Conservation (phyloP, 805 yeast genomes). For the Metschnikowia rubicola region DNA sequence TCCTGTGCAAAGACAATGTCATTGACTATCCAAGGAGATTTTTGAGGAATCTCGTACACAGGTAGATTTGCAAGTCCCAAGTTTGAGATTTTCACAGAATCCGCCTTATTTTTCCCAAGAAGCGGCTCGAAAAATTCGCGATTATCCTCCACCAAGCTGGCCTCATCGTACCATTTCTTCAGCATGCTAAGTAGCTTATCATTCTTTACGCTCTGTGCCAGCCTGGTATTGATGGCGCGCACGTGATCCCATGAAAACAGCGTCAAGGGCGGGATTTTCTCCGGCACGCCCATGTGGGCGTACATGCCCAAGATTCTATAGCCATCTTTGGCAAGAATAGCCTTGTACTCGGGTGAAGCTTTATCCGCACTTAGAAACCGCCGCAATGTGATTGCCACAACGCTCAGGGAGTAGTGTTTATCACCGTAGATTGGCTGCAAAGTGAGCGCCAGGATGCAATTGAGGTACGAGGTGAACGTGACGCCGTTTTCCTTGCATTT, state of each 20-base stretch:
- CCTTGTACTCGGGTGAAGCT: conserved; percentile 16
- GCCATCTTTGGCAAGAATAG: conserved; percentile 15
- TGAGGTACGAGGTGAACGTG: conserved; percentile 32
- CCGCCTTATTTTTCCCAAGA: conserved; percentile 27
- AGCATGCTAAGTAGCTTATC: conserved; percentile 22
- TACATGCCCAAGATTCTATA: conserved; percentile 31
- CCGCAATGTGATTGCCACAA: conserved; percentile 34
- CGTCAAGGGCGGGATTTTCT: conserved; percentile 28
- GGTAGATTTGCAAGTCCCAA: conserved; percentile 32
- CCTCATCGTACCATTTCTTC: conserved; percentile 19
- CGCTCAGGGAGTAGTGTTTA: conserved; percentile 21
- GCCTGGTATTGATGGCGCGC: conserved; percentile 17
- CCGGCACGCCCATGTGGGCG: conserved; percentile 33
- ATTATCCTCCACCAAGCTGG: conserved; percentile 17
- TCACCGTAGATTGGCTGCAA: conserved; percentile 29
- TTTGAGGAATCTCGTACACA: conserved; percentile 2
- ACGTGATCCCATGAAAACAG: conserved; percentile 35
- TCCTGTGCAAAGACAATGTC: conserved; percentile 37
- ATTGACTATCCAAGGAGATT: conserved; percentile 24
- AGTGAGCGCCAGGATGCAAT: conserved; percentile 24
- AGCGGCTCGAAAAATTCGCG: conserved; percentile 20
- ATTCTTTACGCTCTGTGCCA: conserved; percentile 21
- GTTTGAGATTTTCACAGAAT: conserved; percentile 35
- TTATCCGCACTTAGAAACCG: conserved; percentile 18
- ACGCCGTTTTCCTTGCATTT: conserved; percentile 29